Evolutionary conservation across 345 rosid species (phyloP).

Genomic region (Heritiera littoralis): DNA sequence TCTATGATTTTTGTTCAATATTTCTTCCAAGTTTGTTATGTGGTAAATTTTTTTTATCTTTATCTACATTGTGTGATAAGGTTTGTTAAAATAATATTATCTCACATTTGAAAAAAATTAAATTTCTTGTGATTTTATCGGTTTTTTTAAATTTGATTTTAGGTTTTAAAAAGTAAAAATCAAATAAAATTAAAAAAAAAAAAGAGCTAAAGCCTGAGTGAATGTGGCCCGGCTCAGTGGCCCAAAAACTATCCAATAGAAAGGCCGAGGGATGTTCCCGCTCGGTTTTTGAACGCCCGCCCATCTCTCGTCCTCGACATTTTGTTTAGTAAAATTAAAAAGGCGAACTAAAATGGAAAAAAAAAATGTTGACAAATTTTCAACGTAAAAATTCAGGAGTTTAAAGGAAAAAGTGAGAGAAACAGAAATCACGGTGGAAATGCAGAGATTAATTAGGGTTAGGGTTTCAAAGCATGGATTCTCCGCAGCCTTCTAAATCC

Average conservation of each 20-base stretch:
- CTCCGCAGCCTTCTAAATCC: conserved; percentile 12
- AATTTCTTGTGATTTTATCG: too few relatives aligned
- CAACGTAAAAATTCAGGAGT: conserved; percentile 1
- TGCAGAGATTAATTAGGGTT: conserved; percentile 19
- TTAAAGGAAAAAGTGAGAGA: neutral
- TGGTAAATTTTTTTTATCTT: too few relatives aligned
- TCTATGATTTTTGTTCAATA: too few relatives aligned
- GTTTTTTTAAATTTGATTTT: too few relatives aligned
- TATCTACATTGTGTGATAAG: too few relatives aligned
- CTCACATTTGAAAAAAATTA: too few relatives aligned
- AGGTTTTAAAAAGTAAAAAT: too few relatives aligned
- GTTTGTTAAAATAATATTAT: too few relatives aligned
- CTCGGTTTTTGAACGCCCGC: conserved; percentile 29
- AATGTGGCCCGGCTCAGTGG: neutral
- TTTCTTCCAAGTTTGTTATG: too few relatives aligned
- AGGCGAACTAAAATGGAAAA: neutral
- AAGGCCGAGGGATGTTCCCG: conserved; percentile 13
- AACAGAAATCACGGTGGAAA: neutral
- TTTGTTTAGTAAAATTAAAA: neutral
- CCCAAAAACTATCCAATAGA: neutral
- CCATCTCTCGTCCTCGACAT: neutral
- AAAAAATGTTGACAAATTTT: neutral
- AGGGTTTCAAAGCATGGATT: conserved; percentile 20
- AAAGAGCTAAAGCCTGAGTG: too few relatives aligned
- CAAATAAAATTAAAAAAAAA: neutral